Conservation (phyloP, 179 eudicot species). For the Silene vulgaris region DNA sequence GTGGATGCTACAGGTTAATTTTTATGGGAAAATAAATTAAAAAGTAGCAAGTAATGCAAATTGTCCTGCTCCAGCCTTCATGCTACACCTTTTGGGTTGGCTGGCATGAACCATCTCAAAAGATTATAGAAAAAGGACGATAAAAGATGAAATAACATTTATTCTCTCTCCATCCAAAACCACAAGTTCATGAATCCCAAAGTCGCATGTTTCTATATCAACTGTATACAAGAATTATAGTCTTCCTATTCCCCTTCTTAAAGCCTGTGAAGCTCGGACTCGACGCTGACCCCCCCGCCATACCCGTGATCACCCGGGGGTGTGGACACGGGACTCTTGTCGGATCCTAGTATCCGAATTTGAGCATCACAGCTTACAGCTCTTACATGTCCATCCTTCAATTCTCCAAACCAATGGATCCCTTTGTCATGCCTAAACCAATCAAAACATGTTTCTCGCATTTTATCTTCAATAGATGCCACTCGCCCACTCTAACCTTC, state of each 20-base stretch:
- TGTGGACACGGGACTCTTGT: too few relatives aligned
- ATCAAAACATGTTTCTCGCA: background rate
- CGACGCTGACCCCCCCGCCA: too few relatives aligned
- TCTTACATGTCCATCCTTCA: background rate
- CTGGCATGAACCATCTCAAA: background rate
- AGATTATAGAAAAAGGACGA: background rate
- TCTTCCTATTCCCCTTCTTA: slow-evolving; percentile 4
- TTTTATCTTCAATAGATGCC: background rate
- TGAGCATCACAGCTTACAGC: too few relatives aligned
- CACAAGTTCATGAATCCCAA: slow-evolving; percentile 3
- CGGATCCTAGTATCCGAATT: too few relatives aligned
- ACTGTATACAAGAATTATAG: background rate
- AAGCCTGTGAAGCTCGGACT: too few relatives aligned
- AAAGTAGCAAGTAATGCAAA: slow-evolving; percentile 7
- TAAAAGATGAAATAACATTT: background rate
- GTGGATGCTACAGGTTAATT: background rate
- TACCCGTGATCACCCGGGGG: too few relatives aligned
- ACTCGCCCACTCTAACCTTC: background rate
- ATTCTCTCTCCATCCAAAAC: background rate
- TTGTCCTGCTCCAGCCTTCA: background rate
- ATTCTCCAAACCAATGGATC: slow-evolving; percentile 4
- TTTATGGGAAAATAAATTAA: background rate
- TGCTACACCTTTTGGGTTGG: background rate
- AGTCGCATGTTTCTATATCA: background rate
- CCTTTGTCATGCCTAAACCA: background rate